Base-by-base conservation (phyloP, 1,139 yeast genomes). In the Groenewaldozyma sp. region DNA sequence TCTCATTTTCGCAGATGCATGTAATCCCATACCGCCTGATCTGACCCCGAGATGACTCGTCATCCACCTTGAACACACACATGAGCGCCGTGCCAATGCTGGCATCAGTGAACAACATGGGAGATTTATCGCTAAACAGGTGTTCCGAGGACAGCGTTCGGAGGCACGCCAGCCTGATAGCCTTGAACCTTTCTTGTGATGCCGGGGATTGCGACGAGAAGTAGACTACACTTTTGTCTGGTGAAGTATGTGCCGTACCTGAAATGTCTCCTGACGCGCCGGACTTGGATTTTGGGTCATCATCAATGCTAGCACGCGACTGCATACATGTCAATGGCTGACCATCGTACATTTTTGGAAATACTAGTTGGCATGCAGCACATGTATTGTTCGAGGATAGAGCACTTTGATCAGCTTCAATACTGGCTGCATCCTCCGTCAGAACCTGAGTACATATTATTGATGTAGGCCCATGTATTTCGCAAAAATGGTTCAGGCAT, bases 401-500 rank as follows among this genome's bases (percentile, higher is more conserved):
- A 44, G 53, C 45, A 17, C 45, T 44, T 13, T 47, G 24, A 6
- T 52, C 49, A n/a, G 43, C 41, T 29, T 43, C 63, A 39, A 56
- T 53, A 11, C 17, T n/a, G 4, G 17, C 33, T 18, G 13, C 20
- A n/a, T n/a, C 22, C 6, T 6, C 7, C 18, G 62, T 49, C n/a
- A 66, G 53, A 19, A 57, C 50, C 52, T 82, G 91, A 0, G 94
- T 81, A 51, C 88, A 82, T 52, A 80, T 61, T n/a, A 84, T 68
- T 35, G 79, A 71, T 14, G 80, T 70, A 0, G 95, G 94, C 0
- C 95, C 95, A 55, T 84, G 94, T 24, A 79, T 69, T 60, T 84
- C 95, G 59, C 95, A 84, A 56, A 83, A 84, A 54, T 83, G 94
- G 0, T 87, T 82, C 43, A 83, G 58, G 34, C 86, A 73, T 16